Percentiles rank a stretch among this genome's conserved stretches.
These are phyloP conservation scores for Penicillium psychrofluorescens DNA, from an alignment of 495 filamentous ascomycete genomes.

Conservation along the genomic window DNA sequence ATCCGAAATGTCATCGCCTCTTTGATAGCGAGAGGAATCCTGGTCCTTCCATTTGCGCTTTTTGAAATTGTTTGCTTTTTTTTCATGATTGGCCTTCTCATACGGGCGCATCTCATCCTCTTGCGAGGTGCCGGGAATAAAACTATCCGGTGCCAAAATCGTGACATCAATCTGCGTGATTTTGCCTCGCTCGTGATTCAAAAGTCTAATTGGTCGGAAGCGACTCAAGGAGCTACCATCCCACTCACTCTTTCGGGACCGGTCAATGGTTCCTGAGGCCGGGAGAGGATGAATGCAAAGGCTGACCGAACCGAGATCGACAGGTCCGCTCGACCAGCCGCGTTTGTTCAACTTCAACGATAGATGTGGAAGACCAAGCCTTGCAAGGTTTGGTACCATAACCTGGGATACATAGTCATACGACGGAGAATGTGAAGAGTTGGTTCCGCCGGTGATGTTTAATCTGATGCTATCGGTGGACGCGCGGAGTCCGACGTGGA, in stretches of 20 bases:
- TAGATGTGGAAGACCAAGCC: slow-evolving; percentile 52
- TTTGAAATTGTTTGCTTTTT: no score
- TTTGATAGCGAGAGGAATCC: no score
- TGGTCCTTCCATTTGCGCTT: no score
- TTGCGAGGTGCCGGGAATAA: background rate
- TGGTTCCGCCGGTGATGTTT: slow-evolving; percentile 70
- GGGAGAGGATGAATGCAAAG: slow-evolving; percentile 51
- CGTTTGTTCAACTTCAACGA: slow-evolving; percentile 48
- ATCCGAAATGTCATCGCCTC: no score
- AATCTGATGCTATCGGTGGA: slow-evolving; percentile 38
- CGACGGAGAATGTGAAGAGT: slow-evolving; percentile 62
- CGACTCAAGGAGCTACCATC: slow-evolving; percentile 4
- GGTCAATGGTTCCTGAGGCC: background rate
- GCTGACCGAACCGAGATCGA: slow-evolving; percentile 49
- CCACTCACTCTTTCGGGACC: background rate
- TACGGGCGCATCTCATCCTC: no score
- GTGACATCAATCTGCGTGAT: slow-evolving; percentile 55
- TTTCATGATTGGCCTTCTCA: no score
- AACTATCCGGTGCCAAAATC: slow-evolving; percentile 42
- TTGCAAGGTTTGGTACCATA: slow-evolving; percentile 59
- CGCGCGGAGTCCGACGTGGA: slow-evolving; percentile 43
- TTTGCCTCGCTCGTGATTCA: slow-evolving; percentile 28
- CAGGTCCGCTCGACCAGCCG: slow-evolving; percentile 60
- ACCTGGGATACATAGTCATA: slow-evolving; percentile 76
- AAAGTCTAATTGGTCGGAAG: slow-evolving; percentile 32